Base-by-base conservation (phyloP, 2,329 filamentous ascomycete species). In the Xylariaceae sp. region DNA sequence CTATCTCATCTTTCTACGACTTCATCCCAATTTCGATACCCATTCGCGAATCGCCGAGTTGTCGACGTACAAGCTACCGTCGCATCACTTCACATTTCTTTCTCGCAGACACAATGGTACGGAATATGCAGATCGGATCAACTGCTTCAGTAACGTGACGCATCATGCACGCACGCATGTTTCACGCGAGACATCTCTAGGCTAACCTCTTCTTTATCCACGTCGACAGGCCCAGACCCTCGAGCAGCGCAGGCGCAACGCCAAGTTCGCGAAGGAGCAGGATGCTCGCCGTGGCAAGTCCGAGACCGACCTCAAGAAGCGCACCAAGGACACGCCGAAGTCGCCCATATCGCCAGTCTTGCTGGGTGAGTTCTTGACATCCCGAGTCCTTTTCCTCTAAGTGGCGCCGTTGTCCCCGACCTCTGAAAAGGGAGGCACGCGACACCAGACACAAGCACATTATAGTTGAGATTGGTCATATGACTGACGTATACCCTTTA, bases 201-300 rank as follows among this genome's bases (percentile, higher is more conserved):
- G 59, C 59, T 62, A 57, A 63, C 17, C 1, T 23, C 42, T 15
- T 23, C 30, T 23, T 45, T n/a, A 13, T 51, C 11, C 6, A 48
- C 35, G 18, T 23, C 18, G 57, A 62, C 70, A 92, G 89, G 88
- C 86, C 68, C 89, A 93, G 87, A 94, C 90, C 67, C 89, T 88
- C 68, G 84, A 90, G 75, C 90, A 94, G 80, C 87, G 90, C 74
- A 85, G 85, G 71, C 86, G 88, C 64, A 94, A 94, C 78, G 84
- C 84, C 71, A 88, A 88, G 76, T 95, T 90, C 76, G 86, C 82
- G 67, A 87, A 88, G 73, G 81, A 83, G 56, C 86, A 93, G 73
- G 85, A 88, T 72, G 78, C 80, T 61, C 88, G 87, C 72, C 88
- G 88, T 74, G 90, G 90, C 76, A 91, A 90, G 78, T 81, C 85